These are phyloP conservation scores for Paraglomus occultum DNA, from an alignment of 192 early-diverging fungal species.

Conservation along the genomic window DNA sequence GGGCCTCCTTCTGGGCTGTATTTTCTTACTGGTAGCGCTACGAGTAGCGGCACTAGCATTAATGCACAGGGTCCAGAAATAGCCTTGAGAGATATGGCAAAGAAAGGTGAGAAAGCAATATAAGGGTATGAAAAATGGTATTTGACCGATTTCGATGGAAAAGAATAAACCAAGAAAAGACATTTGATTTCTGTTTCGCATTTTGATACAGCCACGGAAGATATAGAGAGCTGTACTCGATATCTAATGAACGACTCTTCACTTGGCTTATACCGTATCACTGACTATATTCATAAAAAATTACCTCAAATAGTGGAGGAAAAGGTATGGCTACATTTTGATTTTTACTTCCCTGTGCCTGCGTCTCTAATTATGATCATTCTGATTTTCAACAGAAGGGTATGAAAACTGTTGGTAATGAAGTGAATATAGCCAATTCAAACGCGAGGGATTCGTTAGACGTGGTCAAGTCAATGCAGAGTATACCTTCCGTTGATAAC, in stretches of 20 bases:
- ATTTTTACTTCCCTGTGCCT: background rate
- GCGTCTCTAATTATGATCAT: background rate
- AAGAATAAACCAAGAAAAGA: background rate
- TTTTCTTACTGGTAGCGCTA: too few relatives aligned
- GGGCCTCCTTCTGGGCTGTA: too few relatives aligned
- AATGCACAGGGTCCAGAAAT: too few relatives aligned
- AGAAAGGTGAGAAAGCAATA: too few relatives aligned
- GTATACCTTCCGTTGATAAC: background rate
- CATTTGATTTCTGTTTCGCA: background rate
- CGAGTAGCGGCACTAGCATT: too few relatives aligned
- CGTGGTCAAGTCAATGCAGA: slow-evolving; percentile 6
- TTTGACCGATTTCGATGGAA: background rate
- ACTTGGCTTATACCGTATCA: slow-evolving; percentile 28
- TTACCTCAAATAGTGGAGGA: slow-evolving; percentile 30
- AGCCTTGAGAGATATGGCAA: too few relatives aligned
- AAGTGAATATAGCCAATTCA: slow-evolving; percentile 6
- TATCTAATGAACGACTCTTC: slow-evolving; percentile 28
- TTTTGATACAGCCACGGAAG: slow-evolving; percentile 1
- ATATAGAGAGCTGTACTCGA: slow-evolving; percentile 8
- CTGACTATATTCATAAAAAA: slow-evolving; percentile 30
- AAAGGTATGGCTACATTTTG: slow-evolving; percentile 17
- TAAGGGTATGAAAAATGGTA: too few relatives aligned
- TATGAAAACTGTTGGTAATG: slow-evolving; percentile 1
- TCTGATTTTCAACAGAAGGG: slow-evolving; percentile 8
- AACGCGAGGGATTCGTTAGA: slow-evolving; percentile 19